Evolutionary conservation across 345 rosid genomes (phyloP), one percentile per base, ranked within the genome.

Genomic region (Gossypium bickii): DNA sequence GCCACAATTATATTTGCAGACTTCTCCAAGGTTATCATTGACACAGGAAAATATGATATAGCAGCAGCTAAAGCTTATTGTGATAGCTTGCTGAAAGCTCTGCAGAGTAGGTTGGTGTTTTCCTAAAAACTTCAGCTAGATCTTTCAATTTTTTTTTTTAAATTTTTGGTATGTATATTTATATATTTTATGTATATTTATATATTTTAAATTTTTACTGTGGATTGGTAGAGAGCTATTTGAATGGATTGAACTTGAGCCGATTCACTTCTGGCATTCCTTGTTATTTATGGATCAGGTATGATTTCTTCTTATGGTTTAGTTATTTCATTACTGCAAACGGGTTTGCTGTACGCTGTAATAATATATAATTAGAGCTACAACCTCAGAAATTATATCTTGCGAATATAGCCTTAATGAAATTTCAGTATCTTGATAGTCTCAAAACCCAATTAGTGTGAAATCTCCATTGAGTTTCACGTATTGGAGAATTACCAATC

Each of bases 281-380:
- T 85, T 94, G 79, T 97, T 94, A 76, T 94, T 90, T 80, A 94
- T 92, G 98, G 98, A 94, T 81, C 91, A 92, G 98, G 98, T 94
- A 82, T 64, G 85, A 34, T 17, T 41, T 69, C 60, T 27, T 69
- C 11, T 27, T 51, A 69, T 25, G 27, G 67, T 69, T 49, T 47
- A 20, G 51, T 18, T 27, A 20, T 55, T 72, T 24, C 16, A 18
- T 41, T 71, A 5, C 41, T 13, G 72, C 44, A 49, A 8, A 51
- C 24, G 16, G 1, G 24, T 49, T 67, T 34, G 7, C 13, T 69
- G 13, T 49, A 68, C 15, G 24, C 72, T 51, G 10, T 29, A 51
- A 69, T 24, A 7, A 38, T 67, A 48, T 67, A 48, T 24, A 13
- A 49, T 51, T 69, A 51, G 45, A 69, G 60, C 45, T 69, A 10